Base-by-base conservation (phyloP, 1,284 basidiomycete genomes). In the Microbotryum intermedium region DNA sequence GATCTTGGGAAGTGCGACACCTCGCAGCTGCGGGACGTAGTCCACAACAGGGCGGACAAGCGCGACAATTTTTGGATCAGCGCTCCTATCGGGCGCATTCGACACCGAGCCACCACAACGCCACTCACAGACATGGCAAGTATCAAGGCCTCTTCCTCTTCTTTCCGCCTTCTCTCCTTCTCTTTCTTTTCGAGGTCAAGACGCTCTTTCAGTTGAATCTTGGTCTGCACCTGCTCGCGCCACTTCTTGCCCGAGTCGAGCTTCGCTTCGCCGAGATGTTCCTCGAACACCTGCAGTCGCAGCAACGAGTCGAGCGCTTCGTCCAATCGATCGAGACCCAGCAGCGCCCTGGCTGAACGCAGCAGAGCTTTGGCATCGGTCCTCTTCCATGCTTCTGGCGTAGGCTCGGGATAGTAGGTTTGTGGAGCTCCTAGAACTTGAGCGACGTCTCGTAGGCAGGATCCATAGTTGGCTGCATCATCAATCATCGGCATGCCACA, bases 391-490 rank as follows among this genome's bases (percentile, higher is more conserved):
- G 53, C 21, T n/a, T 28, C 52, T 18, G 54, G 29, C 1, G 59
- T 58, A 21, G 66, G 64, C n/a, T 65, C 58, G 68, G 66, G 64
- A 53, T 58, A 58, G 29, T 49, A 56, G 6, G 23, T 43, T 46
- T 59, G 54, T 9, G 54, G 58, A 13, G 84, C 64, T 0, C 74
- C 76, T 46, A 97, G 79, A 2, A 85, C 87, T 47, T 77, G 80
- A 1, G 87, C 87, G 68, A 88, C 90, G 73, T 97, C 93, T 63
- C 82, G 80, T 53, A 97, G 79, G 2, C 88, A 89, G 21, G 81
- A 81, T 4, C 90, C 86, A 70, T 86, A 89, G 74, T 97, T 97
- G 74, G 88, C 90, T 89, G 68, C 9, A 5, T 7, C 11, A 5
- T 34, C 11, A 16, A 30, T 43, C 47, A 21, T 48, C 10, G 26